phyloP scores from a whole-genome alignment of 306 rosid genomes.

The Rubus idaeus region DNA sequence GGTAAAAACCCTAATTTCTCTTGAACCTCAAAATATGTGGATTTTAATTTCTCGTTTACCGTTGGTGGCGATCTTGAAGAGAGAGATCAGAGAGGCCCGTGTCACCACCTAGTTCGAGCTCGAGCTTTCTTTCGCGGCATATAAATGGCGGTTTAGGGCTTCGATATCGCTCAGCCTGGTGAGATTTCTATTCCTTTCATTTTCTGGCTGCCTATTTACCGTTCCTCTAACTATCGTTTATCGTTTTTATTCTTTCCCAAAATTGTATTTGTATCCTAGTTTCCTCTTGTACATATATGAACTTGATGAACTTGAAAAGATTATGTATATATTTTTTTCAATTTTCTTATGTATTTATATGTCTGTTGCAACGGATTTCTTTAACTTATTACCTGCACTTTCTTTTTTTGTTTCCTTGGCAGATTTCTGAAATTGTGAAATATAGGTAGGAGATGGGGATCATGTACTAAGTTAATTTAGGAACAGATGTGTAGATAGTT shows the following conservation, averaged over 20 bases:
- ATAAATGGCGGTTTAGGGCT: slow-evolving; percentile 32
- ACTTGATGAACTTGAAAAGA: background rate
- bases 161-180: slow-evolving; percentile 22
- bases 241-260: background rate
- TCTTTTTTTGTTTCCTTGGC: slow-evolving; percentile 19
- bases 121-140: background rate
- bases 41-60: background rate
- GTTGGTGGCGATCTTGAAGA: slow-evolving; percentile 16
- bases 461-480: slow-evolving; percentile 14
- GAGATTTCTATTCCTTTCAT: slow-evolving; percentile 9
- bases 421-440: slow-evolving; percentile 38
- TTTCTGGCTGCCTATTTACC: background rate
- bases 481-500: slow-evolving; percentile 46
- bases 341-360: background rate
- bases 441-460: slow-evolving; percentile 7
- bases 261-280: background rate
- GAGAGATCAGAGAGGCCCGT: slow-evolving; percentile 23
- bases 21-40: slow-evolving; percentile 2
- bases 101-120: slow-evolving; percentile 25
- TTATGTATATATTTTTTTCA: background rate
- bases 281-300: background rate
- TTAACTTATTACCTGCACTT: background rate
- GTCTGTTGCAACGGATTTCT: background rate
- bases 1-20: background rate
- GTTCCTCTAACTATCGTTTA: background rate